A percentile compares a stretch with the other conserved stretches of the same genome.
Conservation (phyloP, 768 basidiomycete species). For the Asterophora lycoperdoides region DNA sequence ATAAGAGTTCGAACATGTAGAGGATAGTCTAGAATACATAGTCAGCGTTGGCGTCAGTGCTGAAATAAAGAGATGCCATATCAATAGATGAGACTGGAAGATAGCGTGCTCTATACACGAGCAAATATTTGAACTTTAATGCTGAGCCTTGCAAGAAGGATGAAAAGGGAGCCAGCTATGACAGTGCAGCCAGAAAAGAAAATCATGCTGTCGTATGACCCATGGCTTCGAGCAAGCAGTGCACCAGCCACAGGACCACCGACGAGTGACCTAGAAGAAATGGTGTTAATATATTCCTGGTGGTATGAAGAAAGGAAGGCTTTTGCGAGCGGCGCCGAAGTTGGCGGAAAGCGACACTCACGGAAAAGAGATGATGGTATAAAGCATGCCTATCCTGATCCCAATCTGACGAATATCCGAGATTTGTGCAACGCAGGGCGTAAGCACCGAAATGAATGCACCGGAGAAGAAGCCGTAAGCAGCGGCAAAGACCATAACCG, state of each 20-base stretch:
- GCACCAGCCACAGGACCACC: conserved; percentile 64
- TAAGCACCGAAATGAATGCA: conserved; percentile 63
- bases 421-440: conserved; percentile 65
- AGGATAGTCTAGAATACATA: too few species aligned
- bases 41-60: too few species aligned
- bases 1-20: too few species aligned
- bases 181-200: conserved; percentile 56
- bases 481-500: conserved; percentile 48
- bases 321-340: neutral
- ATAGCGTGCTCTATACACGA: conserved; percentile 36
- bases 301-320: neutral
- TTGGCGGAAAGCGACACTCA: conserved; percentile 37
- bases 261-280: conserved; percentile 46
- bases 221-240: conserved; percentile 42
- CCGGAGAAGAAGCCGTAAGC: conserved; percentile 65
- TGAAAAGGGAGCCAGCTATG: conserved; percentile 54
- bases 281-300: neutral
- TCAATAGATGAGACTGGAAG: too few species aligned
- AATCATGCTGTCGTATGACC: conserved; percentile 49
- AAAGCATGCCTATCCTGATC: conserved; percentile 58
- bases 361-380: conserved; percentile 65
- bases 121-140: conserved; percentile 40
- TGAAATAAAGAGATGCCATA: too few species aligned
- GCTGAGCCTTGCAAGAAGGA: conserved; percentile 46
- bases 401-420: conserved; percentile 58